These are phyloP conservation scores for Talaromyces sp. DNA, from an alignment of 2,329 filamentous ascomycete species.

Conservation along the genomic window DNA sequence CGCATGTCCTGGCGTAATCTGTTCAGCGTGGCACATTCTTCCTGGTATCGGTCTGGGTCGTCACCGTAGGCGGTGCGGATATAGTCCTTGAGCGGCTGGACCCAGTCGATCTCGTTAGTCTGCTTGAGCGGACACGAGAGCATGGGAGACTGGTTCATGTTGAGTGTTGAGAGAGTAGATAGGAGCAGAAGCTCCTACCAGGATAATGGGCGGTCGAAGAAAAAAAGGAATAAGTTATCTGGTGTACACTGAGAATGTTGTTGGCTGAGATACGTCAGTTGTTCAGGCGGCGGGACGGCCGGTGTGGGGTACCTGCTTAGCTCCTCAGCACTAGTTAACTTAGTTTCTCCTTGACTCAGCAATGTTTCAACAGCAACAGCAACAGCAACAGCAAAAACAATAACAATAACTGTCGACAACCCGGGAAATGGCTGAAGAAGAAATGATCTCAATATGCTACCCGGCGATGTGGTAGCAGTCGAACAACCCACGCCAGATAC, in stretches of 20 bases:
- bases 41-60: conserved; percentile 90
- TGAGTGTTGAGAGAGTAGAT: conserved; percentile 25
- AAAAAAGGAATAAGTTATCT: neutral
- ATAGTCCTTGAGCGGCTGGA: conserved; percentile 84
- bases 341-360: neutral
- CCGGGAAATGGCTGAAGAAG: neutral
- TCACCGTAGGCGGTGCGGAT: conserved; percentile 93
- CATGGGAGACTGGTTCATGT: conserved; percentile 87
- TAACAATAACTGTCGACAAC: neutral
- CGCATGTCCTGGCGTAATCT: conserved; percentile 96
- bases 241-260: neutral
- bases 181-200: conserved; percentile 39
- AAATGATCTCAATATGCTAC: neutral
- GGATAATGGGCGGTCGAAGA: neutral
- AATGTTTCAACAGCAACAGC: neutral
- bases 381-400: neutral
- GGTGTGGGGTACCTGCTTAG: conserved; percentile 14
- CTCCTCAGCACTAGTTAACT: neutral
- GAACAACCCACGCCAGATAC: neutral
- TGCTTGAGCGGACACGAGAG: conserved; percentile 86
- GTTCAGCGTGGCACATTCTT: conserved; percentile 93
- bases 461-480: neutral
- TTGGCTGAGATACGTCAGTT: conserved; percentile 9
- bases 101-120: conserved; percentile 98
- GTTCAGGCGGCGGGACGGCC: conserved; percentile 4